Percentiles rank a stretch among this genome's conserved stretches.
Evolutionary conservation across 371 early-diverging fungal species (phyloP).

Genomic region (Mucor mucedo): DNA sequence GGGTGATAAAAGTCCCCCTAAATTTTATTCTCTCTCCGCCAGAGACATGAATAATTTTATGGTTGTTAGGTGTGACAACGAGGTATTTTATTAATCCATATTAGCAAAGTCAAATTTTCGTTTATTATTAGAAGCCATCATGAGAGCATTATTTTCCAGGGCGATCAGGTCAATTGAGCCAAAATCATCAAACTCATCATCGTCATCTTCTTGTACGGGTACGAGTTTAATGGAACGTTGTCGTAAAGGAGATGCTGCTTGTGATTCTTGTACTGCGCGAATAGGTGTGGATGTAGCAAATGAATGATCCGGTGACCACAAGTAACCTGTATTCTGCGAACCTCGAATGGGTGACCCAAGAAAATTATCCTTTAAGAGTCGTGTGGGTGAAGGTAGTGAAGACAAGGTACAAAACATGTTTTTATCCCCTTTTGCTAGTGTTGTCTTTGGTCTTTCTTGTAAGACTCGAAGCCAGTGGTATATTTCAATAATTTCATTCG

Average conservation of each 20-base stretch:
- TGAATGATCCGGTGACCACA: constrained; percentile 27
- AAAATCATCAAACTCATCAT: constrained; percentile 23
- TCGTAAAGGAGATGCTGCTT: too few species aligned
- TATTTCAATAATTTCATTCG: constrained; percentile 13
- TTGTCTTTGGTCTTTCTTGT: constrained; percentile 12
- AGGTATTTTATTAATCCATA: background rate
- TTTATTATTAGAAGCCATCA: background rate
- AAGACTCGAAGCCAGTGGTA: constrained; percentile 15
- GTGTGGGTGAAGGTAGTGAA: constrained; percentile 23
- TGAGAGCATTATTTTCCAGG: constrained; percentile 3
- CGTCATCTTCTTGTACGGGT: background rate
- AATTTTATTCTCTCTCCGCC: too few species aligned
- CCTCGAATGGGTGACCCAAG: constrained; percentile 15
- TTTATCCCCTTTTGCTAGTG: background rate
- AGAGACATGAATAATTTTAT: too few species aligned
- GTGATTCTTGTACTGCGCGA: constrained; percentile 4
- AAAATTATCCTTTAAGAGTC: constrained; percentile 9
- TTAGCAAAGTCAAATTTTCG: background rate
- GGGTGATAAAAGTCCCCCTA: too few species aligned
- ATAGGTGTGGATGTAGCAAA: constrained; percentile 30
- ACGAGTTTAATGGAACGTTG: too few species aligned
- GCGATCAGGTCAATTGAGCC: constrained; percentile 6
- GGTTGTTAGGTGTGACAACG: too few species aligned
- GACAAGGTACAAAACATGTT: constrained; percentile 25
- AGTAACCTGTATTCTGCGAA: background rate